Percentiles rank a stretch among this genome's conserved stretches.
Evolutionary conservation across 805 yeast species (phyloP).

Genomic region (Dipodascopsis uninucleata): DNA sequence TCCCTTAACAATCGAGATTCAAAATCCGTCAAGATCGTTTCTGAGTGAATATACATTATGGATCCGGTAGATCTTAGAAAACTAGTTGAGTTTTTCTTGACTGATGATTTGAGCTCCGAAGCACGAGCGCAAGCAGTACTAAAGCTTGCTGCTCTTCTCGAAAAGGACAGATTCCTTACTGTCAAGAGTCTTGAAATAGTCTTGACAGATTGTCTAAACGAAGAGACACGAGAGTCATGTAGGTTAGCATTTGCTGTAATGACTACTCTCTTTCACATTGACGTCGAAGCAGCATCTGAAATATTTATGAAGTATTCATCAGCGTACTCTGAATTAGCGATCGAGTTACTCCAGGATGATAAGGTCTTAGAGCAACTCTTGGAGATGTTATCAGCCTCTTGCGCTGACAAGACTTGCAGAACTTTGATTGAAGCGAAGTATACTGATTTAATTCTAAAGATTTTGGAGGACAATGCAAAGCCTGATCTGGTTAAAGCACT

Average conservation of each 20-base stretch:
- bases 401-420: conserved; percentile 35
- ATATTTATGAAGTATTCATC: conserved; percentile 30
- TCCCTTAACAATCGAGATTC: too few relatives aligned
- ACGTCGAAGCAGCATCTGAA: conserved; percentile 30
- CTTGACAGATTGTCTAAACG: conserved; percentile 1
- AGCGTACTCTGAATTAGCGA: conserved; percentile 10
- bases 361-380: conserved; percentile 31
- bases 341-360: conserved; percentile 21
- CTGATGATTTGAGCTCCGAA: too few relatives aligned
- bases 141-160: conserved; percentile 14
- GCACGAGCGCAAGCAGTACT: conserved; percentile 17
- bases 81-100: too few relatives aligned
- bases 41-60: too few relatives aligned
- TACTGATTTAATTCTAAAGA: conserved; percentile 27
- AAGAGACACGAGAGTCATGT: conserved; percentile 20
- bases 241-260: conserved; percentile 32
- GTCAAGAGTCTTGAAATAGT: not conserved
- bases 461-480: conserved; percentile 24
- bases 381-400: conserved; percentile 37
- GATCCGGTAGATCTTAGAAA: too few relatives aligned
- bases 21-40: too few relatives aligned
- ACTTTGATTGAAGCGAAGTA: conserved; percentile 30
- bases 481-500: conserved; percentile 29
- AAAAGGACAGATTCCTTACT: conserved; percentile 6
- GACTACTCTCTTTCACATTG: conserved; percentile 31